A percentile compares a stretch with the other conserved stretches of the same genome.
Conservation (phyloP, 768 basidiomycete genomes). For the Exidia glandulosa region DNA sequence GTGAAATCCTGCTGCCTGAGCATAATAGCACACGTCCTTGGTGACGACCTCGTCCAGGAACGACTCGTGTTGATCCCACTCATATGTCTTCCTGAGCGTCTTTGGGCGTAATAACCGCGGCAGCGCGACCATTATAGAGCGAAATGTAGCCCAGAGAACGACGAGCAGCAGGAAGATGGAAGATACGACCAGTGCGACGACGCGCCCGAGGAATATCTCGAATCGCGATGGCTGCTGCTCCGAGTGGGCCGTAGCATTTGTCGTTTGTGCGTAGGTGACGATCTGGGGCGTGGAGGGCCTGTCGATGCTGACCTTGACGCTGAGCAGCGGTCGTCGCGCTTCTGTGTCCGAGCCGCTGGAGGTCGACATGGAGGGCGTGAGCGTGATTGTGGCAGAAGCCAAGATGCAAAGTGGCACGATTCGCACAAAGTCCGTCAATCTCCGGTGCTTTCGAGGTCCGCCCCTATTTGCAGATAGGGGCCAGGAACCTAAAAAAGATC, state of each 20-base stretch:
- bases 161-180: conserved; percentile 29
- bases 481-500: not conserved
- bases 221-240: not conserved
- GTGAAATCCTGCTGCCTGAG: conserved; percentile 29
- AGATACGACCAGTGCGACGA: conserved; percentile 16
- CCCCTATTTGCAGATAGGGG: not conserved
- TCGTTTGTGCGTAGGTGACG: not conserved
- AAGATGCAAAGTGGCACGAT: not conserved
- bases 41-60: conserved; percentile 27
- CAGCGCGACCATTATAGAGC: conserved; percentile 7
- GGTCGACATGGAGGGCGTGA: not conserved
- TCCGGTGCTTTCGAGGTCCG: not conserved
- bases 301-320: not conserved
- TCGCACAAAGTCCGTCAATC: not conserved
- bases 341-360: not conserved
- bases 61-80: conserved; percentile 29
- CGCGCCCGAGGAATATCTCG: conserved; percentile 4
- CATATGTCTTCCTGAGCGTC: conserved; percentile 11
- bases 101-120: conserved; percentile 9
- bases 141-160: conserved; percentile 28
- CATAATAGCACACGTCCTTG: conserved; percentile 36
- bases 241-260: not conserved
- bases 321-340: not conserved
- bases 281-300: not conserved
- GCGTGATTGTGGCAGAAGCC: not conserved